Evolutionary conservation across 2,329 filamentous ascomycete species (phyloP).

Genomic region (Helminthosporium solani): DNA sequence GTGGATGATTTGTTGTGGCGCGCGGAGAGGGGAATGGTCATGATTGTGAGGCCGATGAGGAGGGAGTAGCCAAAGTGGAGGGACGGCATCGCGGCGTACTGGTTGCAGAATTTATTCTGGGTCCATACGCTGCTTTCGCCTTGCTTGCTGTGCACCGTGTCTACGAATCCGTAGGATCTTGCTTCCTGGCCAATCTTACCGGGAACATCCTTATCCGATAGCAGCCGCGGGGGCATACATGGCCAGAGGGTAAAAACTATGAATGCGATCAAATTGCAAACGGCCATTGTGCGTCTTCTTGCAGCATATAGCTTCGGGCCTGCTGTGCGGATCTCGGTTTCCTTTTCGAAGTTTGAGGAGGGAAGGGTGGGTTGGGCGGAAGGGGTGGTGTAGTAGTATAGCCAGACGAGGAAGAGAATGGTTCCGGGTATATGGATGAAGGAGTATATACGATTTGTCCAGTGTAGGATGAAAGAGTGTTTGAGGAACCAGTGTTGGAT

Average conservation of each 20-base stretch:
- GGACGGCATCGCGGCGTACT: slow-evolving; percentile 76
- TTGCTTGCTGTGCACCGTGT: slow-evolving; percentile 58
- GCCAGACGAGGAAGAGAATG: slow-evolving; percentile 66
- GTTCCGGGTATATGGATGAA: slow-evolving; percentile 78
- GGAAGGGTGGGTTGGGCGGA: slow-evolving; percentile 41
- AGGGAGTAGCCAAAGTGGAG: slow-evolving; percentile 76
- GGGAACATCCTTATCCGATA: slow-evolving; percentile 55
- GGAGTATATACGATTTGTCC: slow-evolving; percentile 72
- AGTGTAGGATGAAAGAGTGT: slow-evolving; percentile 60
- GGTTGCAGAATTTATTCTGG: slow-evolving; percentile 71
- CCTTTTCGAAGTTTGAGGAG: slow-evolving; percentile 32
- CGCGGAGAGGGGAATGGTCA: slow-evolving; percentile 62
- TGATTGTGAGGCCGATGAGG: slow-evolving; percentile 69
- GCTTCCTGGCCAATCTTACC: slow-evolving; percentile 59
- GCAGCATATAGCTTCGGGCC: slow-evolving; percentile 58
- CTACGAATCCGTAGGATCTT: slow-evolving; percentile 60
- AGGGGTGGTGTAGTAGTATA: slow-evolving; percentile 69
- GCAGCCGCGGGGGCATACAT: slow-evolving; percentile 57
- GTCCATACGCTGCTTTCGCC: slow-evolving; percentile 71
- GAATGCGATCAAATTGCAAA: slow-evolving; percentile 61
- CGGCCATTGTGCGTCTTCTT: slow-evolving; percentile 57
- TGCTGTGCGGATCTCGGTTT: slow-evolving; percentile 45
- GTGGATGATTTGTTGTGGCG: slow-evolving; percentile 50
- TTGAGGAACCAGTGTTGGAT: slow-evolving; percentile 61
- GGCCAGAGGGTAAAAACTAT: slow-evolving; percentile 56